Evolutionary conservation across 1,139 yeast genomes (phyloP).

Genomic region (Geotrichum europaeum): DNA sequence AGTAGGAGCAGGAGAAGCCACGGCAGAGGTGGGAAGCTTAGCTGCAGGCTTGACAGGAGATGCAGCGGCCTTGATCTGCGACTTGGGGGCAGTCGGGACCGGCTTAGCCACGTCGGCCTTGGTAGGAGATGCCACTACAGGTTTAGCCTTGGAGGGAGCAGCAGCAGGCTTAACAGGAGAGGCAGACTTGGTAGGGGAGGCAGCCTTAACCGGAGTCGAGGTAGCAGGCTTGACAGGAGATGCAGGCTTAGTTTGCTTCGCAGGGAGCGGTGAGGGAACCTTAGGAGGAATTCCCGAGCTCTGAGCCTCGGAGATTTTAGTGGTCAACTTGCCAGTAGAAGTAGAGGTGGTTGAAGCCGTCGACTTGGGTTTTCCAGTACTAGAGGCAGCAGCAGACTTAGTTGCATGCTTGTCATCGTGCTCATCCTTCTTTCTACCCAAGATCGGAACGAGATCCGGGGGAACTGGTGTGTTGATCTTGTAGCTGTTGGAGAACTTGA

Average conservation of each 20-base stretch:
- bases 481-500: constrained; percentile 76
- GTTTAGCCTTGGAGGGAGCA: constrained; percentile 6
- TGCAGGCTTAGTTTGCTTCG: constrained; percentile 7
- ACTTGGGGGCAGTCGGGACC: neutral
- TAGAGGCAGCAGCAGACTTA: neutral
- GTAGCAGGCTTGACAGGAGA: constrained; percentile 9
- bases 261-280: constrained; percentile 17
- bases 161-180: constrained; percentile 7
- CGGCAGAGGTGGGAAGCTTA: constrained; percentile 15
- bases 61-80: constrained; percentile 5
- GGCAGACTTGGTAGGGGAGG: constrained; percentile 9
- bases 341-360: neutral
- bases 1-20: constrained; percentile 11
- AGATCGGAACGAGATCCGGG: constrained; percentile 66
- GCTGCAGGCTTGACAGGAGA: constrained; percentile 9
- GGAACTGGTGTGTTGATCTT: constrained; percentile 57
- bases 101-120: neutral
- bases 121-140: constrained; percentile 7
- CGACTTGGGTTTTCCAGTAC: constrained; percentile 16
- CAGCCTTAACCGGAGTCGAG: neutral
- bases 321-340: constrained; percentile 17
- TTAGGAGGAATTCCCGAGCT: constrained; percentile 8
- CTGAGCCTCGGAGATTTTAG: constrained; percentile 16
- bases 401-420: neutral
- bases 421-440: constrained; percentile 54